Conservation (phyloP, 176 grass and related monocot genomes). For the Phoenix dactylifera region DNA sequence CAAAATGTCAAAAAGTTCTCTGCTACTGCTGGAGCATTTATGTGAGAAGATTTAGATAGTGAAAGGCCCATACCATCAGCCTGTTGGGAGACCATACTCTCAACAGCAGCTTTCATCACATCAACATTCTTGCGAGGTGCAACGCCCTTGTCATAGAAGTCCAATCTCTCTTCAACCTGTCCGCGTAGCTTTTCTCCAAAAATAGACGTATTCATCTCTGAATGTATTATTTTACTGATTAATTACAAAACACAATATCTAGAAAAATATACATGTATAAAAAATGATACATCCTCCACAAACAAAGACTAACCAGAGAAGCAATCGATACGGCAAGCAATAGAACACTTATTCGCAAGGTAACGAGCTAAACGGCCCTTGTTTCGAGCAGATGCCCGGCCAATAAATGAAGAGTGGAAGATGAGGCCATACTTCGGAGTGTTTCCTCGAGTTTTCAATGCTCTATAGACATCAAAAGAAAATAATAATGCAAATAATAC, state of each 20-base stretch:
- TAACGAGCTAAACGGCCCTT: constrained; percentile 96
- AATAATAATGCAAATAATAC: too few species aligned
- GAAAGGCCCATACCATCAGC: constrained; percentile 18
- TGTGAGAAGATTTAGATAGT: too few species aligned
- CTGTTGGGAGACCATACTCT: constrained; percentile 23
- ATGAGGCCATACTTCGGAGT: constrained; percentile 96
- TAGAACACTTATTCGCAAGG: constrained; percentile 93
- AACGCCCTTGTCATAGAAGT: constrained; percentile 89
- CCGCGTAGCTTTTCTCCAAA: constrained; percentile 84
- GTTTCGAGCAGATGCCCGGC: constrained; percentile 77
- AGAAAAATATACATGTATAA: too few species aligned
- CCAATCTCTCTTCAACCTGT: constrained; percentile 93
- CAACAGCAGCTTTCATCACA: constrained; percentile 86
- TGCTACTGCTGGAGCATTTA: too few species aligned
- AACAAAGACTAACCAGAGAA: constrained; percentile 52
- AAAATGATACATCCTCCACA: too few species aligned
- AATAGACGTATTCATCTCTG: constrained; percentile 49
- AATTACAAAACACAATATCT: too few species aligned
- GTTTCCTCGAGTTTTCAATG: constrained; percentile 79
- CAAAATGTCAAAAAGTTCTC: too few species aligned
- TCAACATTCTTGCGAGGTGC: constrained; percentile 91
- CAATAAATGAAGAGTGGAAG: constrained; percentile 98
- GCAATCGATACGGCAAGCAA: constrained; percentile 94
- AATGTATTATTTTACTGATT: background rate
- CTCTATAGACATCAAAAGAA: constrained; percentile 27